Percentiles rank a stretch among this genome's conserved stretches.
Conservation (phyloP, 352 stramenopile species). For the Phytophthora gonapodyides region DNA sequence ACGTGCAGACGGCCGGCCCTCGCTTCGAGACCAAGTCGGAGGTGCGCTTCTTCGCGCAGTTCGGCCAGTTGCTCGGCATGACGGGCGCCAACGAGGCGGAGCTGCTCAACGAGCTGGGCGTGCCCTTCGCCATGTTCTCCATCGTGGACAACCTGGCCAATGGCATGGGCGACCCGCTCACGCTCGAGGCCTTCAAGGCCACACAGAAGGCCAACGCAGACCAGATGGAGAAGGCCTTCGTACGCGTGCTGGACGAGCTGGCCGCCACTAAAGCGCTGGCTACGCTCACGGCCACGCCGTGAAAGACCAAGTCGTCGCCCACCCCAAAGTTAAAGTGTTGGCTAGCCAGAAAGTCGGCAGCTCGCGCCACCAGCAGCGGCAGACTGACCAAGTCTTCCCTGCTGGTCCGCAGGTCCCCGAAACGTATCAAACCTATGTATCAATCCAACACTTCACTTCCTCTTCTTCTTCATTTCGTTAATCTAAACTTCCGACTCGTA, state of each 20-base stretch:
- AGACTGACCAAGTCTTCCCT: not conserved
- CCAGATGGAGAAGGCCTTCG: slow-evolving; percentile 69
- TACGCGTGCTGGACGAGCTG: slow-evolving; percentile 62
- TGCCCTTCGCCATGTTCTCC: slow-evolving; percentile 87
- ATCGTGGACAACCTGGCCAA: slow-evolving; percentile 92
- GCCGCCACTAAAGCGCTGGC: slow-evolving; percentile 36
- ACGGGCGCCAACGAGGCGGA: slow-evolving; percentile 88
- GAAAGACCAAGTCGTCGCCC: not conserved
- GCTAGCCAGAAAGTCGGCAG: slow-evolving; percentile 8
- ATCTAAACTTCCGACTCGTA: slow-evolving; percentile 1
- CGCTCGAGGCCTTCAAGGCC: slow-evolving; percentile 79
- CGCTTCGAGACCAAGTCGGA: slow-evolving; percentile 92
- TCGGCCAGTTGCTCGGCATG: slow-evolving; percentile 89
- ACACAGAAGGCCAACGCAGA: slow-evolving; percentile 77
- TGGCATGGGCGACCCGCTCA: slow-evolving; percentile 78
- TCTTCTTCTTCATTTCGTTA: not conserved
- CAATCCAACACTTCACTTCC: not conserved
- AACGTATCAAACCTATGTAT: slow-evolving; percentile 16
- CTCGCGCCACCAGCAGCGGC: slow-evolving; percentile 4
- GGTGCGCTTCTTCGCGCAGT: slow-evolving; percentile 89
- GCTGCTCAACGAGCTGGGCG: slow-evolving; percentile 78
- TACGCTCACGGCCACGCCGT: slow-evolving; percentile 22
- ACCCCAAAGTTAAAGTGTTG: not conserved
- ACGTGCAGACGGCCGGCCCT: slow-evolving; percentile 84
- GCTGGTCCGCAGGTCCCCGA: slow-evolving; percentile 5